Evolutionary conservation across 495 filamentous ascomycete genomes (phyloP), one percentile per base, ranked within the genome.

Genomic region (Daldinia concentrica): DNA sequence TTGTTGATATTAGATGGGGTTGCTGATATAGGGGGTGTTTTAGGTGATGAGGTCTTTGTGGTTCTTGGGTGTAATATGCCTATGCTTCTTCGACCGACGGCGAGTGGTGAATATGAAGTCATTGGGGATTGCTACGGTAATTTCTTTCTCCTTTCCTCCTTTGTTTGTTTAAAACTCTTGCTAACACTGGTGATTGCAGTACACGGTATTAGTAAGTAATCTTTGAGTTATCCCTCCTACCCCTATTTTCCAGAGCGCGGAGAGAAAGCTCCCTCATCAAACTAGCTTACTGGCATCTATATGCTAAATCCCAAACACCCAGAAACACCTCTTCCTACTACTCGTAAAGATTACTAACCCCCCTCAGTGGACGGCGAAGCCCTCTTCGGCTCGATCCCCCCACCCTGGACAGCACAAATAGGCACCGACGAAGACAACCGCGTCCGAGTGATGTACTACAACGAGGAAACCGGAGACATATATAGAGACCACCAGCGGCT

Each of bases 41-140:
- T 34, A 72, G 69, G 59, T 9, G 69, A 72, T 24, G 60, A 62
- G 27, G 41, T 72, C 19, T 63, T 62, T 29, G 41, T 68, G 5
- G 29, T 72, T 4, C 58, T 68, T 11, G 69, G 69, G n/a, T 52
- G 59, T 27, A 48, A 68, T 41, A 19, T 48, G 4, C 69, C 69
- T 19, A 51, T 72, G 41, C 41, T 72, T 59, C 43, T 72, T 0
- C 52, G 69, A 14, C 69, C 58, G 27, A 60, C 34, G 8, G 6
- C 64, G 6, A 14, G 36, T 12, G 64, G 64, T 5, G 51, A 58
- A 12, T 68, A 68, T 8, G 26, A 59, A 45, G 64, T 72, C 14
- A 34, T 72, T 48, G 64, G 69, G 0, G 69, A 72, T 22, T 72
- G 69, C 22, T 72, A 72, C 19, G 69, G 66, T 69, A 32, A 32